Evolutionary conservation across 2,329 filamentous ascomycete genomes (phyloP), one percentile per base, ranked within the genome.

Genomic region (Knoxdaviesia capensis): DNA sequence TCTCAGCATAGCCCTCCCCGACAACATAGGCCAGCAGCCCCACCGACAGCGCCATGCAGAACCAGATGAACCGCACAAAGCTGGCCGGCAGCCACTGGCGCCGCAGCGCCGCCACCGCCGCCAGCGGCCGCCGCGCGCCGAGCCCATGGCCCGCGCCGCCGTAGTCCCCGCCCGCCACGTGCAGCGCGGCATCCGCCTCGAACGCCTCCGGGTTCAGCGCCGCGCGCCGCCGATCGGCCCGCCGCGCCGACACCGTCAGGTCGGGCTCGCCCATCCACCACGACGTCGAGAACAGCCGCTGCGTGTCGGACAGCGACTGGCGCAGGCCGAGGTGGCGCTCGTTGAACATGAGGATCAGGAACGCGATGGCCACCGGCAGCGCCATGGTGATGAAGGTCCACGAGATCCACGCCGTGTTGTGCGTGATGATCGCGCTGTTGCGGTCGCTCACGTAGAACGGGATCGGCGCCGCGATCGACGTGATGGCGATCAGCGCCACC

Each of bases 351-450:
- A 80, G 63, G 48, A 80, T 76, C 44, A 66, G 57, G 51, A 77
- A 75, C 11, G 76, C 75, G 44, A 77, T 73, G 38, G 69, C 62
- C n/a, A 80, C 71, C 2, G 76, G 76, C 60, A 78, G 64, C 36
- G 74, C 72, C 76, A 80, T 80, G 50, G 74, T 74, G 51, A 76
- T 62, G 54, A 80, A 80, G 0, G 75, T 78, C 71, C 76, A 78
- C 6, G 70, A 68, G 46, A 79, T 75, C 76, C 76, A 80, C 2
- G 69, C 65, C 2, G 76, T 79, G 54, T 80, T 80, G 57, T 78
- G 71, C 6, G 60, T 54, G 7, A 68, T 73, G 38, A 78, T 56
- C 39, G 66, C 72, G 40, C 62, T 63, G 2, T 66, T 59, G 39
- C 66, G 61, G 0, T 68, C 66, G 28, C 65, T 59, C 43, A 70